These are phyloP conservation scores for Carex kokanica DNA, from an alignment of 176 grass and related monocot species.

Conservation along the genomic window DNA sequence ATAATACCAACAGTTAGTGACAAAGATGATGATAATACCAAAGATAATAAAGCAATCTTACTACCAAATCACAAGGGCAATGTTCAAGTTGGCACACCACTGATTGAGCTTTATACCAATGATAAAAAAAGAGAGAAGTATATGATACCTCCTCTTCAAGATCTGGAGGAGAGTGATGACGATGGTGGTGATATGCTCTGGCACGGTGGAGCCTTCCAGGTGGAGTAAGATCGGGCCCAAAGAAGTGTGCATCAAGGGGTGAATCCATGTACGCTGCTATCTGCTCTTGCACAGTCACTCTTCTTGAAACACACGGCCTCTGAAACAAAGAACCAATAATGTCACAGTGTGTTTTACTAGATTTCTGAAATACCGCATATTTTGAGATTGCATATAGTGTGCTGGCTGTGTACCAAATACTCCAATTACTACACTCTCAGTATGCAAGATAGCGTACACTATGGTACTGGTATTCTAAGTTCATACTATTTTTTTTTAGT, in stretches of 20 bases:
- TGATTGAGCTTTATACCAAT: neutral
- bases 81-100: neutral
- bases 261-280: slow-evolving; percentile 23
- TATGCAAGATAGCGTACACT: neutral
- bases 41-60: neutral
- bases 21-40: neutral
- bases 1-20: neutral
- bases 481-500: neutral
- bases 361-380: slow-evolving; percentile 3
- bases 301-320: slow-evolving; percentile 35
- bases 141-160: slow-evolving; percentile 58
- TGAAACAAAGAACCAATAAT: slow-evolving; percentile 11
- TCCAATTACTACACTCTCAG: neutral
- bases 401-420: neutral
- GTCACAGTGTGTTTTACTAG: neutral
- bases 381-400: neutral
- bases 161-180: slow-evolving; percentile 34
- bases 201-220: slow-evolving; percentile 48
- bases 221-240: slow-evolving; percentile 33
- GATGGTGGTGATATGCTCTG: slow-evolving; percentile 48
- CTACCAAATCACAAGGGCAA: neutral
- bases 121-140: neutral
- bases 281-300: slow-evolving; percentile 32
- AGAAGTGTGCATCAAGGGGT: slow-evolving; percentile 30
- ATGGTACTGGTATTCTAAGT: neutral